Percentiles rank a stretch among this genome's conserved stretches.
phyloP scores from a whole-genome alignment of 2,329 filamentous ascomycete species.

The Aaosphaeria arxii region DNA sequence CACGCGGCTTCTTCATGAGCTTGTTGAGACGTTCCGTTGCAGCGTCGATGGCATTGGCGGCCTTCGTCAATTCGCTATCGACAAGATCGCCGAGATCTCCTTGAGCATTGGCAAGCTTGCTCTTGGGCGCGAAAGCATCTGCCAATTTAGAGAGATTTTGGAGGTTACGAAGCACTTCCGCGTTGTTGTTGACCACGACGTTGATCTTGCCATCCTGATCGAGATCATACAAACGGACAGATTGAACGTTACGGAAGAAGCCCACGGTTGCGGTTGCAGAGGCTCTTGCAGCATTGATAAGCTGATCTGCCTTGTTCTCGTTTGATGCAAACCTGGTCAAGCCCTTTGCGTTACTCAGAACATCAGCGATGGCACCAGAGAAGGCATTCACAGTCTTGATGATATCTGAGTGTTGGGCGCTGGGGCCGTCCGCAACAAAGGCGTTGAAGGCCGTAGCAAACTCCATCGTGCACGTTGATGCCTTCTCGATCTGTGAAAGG shows the following conservation, averaged over 20 bases:
- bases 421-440: constrained; percentile 94
- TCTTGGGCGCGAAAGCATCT: constrained; percentile 86
- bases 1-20: constrained; percentile 92
- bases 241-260: constrained; percentile 93
- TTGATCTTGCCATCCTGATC: constrained; percentile 92
- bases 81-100: constrained; percentile 93
- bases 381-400: constrained; percentile 92
- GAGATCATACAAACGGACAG: constrained; percentile 87
- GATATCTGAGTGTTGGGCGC: constrained; percentile 82
- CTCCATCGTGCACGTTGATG: constrained; percentile 88
- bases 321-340: constrained; percentile 89
- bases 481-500: constrained; percentile 95
- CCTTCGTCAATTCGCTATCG: constrained; percentile 86
- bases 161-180: constrained; percentile 90
- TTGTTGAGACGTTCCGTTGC: constrained; percentile 86
- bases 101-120: constrained; percentile 72
- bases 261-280: constrained; percentile 84
- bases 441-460: constrained; percentile 98
- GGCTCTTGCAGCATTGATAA: constrained; percentile 77
- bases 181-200: constrained; percentile 94
- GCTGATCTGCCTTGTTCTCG: constrained; percentile 86
- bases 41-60: constrained; percentile 91
- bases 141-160: constrained; percentile 92
- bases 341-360: constrained; percentile 95
- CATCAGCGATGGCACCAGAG: constrained; percentile 85